Evolutionary conservation across 83 land plant species (phyloP).

Genomic region (Thuja plicata): DNA sequence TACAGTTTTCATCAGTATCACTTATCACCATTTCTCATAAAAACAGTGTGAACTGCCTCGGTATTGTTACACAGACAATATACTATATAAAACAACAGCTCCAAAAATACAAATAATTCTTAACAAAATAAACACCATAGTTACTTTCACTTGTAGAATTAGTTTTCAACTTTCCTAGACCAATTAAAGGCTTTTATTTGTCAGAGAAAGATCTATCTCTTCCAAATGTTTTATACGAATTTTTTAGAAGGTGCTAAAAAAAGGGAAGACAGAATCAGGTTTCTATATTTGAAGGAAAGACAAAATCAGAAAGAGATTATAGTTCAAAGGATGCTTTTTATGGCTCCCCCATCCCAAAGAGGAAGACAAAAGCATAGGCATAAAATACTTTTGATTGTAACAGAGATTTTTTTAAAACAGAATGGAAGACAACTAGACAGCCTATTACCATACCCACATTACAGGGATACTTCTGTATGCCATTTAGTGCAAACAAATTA

Average conservation of each 20-base stretch:
- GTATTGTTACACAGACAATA: background rate
- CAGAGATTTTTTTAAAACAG: background rate
- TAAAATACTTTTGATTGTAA: background rate
- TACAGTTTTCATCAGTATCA: background rate
- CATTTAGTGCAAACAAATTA: background rate
- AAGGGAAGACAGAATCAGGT: background rate
- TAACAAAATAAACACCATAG: background rate
- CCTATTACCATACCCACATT: background rate
- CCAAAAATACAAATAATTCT: background rate
- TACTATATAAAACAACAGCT: background rate
- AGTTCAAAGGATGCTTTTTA: background rate
- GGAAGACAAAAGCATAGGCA: background rate
- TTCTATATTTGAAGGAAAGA: background rate
- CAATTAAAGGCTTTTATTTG: background rate
- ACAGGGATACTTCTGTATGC: background rate
- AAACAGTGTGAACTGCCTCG: background rate
- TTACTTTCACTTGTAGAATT: background rate
- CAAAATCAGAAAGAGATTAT: background rate
- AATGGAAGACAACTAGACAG: background rate
- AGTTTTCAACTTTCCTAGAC: background rate
- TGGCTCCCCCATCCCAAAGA: background rate
- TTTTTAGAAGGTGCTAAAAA: no score
- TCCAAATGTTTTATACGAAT: background rate
- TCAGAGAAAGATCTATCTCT: background rate
- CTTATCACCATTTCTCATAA: background rate